phyloP scores from a whole-genome alignment of 495 filamentous ascomycete genomes.

The Daldinia grandis region DNA sequence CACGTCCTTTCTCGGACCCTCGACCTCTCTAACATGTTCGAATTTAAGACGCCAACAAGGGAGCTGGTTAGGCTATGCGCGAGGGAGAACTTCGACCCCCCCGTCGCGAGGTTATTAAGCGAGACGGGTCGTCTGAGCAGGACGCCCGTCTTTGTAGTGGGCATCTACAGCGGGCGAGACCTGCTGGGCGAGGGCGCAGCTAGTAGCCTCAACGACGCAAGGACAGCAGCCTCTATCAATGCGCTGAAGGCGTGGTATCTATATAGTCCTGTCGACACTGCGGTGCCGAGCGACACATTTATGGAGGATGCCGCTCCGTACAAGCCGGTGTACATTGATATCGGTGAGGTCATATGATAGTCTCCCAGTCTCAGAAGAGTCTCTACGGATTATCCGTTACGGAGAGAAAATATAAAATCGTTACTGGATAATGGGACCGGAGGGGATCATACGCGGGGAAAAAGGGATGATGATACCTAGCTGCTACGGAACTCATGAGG shows the following conservation, averaged over 20 bases:
- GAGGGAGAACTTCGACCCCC: conserved; percentile 86
- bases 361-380: neutral
- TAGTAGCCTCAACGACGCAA: conserved; percentile 76
- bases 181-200: conserved; percentile 88
- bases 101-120: conserved; percentile 82
- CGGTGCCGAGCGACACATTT: conserved; percentile 84
- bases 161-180: conserved; percentile 87
- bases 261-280: conserved; percentile 77
- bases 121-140: conserved; percentile 87
- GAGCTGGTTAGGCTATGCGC: conserved; percentile 83
- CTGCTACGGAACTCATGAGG: conserved; percentile 10
- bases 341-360: conserved; percentile 85
- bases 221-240: conserved; percentile 78
- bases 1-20: conserved; percentile 85
- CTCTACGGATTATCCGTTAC: conserved; percentile 5
- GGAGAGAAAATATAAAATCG: neutral
- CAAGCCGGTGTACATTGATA: conserved; percentile 86
- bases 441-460: conserved; percentile 3
- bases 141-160: conserved; percentile 92
- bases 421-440: conserved; percentile 2
- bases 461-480: conserved; percentile 21
- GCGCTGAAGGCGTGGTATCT: conserved; percentile 95
- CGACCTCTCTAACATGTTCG: conserved; percentile 77
- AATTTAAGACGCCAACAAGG: conserved; percentile 80
- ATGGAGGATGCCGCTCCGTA: conserved; percentile 66